phyloP scores from a whole-genome alignment of 2,329 filamentous ascomycete species.

The Botrytis paeoniae region DNA sequence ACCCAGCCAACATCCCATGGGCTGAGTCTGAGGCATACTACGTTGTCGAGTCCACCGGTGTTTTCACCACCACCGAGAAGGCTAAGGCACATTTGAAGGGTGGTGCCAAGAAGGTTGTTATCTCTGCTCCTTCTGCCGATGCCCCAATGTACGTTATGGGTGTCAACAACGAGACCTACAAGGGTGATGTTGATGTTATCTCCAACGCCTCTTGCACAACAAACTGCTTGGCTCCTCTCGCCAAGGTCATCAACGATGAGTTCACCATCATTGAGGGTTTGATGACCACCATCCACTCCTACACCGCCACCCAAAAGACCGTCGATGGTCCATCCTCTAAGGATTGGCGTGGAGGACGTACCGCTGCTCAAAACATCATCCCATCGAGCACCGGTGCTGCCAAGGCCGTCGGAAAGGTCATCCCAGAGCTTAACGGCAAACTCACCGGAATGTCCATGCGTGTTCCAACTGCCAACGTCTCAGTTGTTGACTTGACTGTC shows the following conservation, averaged over 20 bases:
- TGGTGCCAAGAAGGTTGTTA: constrained; percentile 97
- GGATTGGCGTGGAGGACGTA: constrained; percentile 99
- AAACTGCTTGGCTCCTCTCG: constrained; percentile 98
- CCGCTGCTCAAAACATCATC: constrained; percentile 99
- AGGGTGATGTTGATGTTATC: constrained; percentile 84
- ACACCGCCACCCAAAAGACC: constrained; percentile 99
- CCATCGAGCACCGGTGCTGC: constrained; percentile 98
- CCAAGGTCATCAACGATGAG: constrained; percentile 99
- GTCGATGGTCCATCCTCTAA: constrained; percentile 96
- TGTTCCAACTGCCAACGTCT: constrained; percentile 98
- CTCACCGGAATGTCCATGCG: constrained; percentile 99
- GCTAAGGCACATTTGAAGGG: constrained; percentile 90
- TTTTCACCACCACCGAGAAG: constrained; percentile 99
- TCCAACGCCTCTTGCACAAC: constrained; percentile 99
- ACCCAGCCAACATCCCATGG: constrained; percentile 91
- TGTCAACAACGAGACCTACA: constrained; percentile 95
- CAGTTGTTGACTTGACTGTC: constrained; percentile 94
- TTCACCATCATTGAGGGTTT: constrained; percentile 97
- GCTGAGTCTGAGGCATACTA: constrained; percentile 82
- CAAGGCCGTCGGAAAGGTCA: constrained; percentile 99
- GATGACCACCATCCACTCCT: constrained; percentile 99
- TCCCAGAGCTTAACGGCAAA: constrained; percentile 97
- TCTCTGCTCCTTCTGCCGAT: constrained; percentile 89
- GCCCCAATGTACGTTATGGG: constrained; percentile 99
- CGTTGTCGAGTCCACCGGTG: constrained; percentile 96